Conservation (phyloP, 2,329 filamentous ascomycete genomes). For the Colletotrichum acutatum region DNA sequence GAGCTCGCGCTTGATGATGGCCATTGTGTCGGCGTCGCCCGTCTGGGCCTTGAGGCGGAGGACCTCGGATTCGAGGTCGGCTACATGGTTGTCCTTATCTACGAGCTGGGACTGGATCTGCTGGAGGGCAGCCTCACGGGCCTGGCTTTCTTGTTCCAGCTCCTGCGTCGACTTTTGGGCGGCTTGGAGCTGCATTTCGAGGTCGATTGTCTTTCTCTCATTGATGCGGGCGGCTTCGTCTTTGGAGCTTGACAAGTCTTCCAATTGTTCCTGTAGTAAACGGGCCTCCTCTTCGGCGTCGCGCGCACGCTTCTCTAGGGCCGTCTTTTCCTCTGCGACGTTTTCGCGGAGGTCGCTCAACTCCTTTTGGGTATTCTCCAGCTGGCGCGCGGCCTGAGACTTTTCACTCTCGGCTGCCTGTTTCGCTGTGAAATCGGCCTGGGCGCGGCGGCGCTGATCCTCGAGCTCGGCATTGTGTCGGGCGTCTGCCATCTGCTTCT, state of each 20-base stretch:
- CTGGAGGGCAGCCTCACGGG: constrained; percentile 66
- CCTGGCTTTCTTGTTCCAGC: constrained; percentile 66
- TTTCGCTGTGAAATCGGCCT: constrained; percentile 81
- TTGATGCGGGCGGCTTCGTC: constrained; percentile 75
- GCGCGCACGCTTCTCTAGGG: constrained; percentile 75
- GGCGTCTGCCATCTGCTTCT: constrained; percentile 82
- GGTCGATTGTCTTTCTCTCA: constrained; percentile 65
- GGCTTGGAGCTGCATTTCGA: constrained; percentile 63
- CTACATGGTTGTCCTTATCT: constrained; percentile 77
- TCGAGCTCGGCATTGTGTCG: constrained; percentile 87
- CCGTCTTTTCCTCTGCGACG: constrained; percentile 67
- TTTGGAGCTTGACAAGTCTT: constrained; percentile 72
- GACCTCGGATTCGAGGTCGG: constrained; percentile 83
- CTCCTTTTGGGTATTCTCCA: constrained; percentile 62
- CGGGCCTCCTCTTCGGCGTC: constrained; percentile 80
- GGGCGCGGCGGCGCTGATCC: constrained; percentile 82
- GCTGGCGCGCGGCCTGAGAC: constrained; percentile 59
- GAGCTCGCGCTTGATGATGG: constrained; percentile 86
- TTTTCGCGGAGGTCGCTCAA: constrained; percentile 62
- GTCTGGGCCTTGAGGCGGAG: constrained; percentile 86
- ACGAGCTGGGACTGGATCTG: constrained; percentile 73
- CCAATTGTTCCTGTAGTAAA: constrained; percentile 80
- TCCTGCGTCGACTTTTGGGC: constrained; percentile 64
- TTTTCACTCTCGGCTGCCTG: constrained; percentile 69
- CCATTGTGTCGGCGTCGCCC: constrained; percentile 86